phyloP scores from a whole-genome alignment of 805 yeast genomes.

The Nadsonia fulvescens region DNA sequence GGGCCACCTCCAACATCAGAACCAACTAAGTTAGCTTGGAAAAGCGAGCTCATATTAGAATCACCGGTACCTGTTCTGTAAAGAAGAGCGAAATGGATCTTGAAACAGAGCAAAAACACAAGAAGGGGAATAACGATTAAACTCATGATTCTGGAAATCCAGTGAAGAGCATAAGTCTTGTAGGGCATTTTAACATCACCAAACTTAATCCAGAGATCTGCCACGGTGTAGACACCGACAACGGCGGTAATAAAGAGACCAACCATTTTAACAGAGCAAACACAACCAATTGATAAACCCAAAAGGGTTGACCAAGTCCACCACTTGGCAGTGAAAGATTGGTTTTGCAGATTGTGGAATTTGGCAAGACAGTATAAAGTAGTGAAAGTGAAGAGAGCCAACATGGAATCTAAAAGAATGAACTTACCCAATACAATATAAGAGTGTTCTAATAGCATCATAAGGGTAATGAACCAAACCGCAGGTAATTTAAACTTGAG shows the following conservation, averaged over 20 bases:
- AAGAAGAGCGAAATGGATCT: constrained; percentile 60
- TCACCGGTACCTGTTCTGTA: constrained; percentile 84
- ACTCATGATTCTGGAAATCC: constrained; percentile 48
- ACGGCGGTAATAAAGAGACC: constrained; percentile 79
- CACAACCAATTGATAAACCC: constrained; percentile 77
- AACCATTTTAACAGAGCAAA: constrained; percentile 89
- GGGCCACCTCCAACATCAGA: constrained; percentile 51
- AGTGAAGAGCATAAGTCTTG: constrained; percentile 30
- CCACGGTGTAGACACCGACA: constrained; percentile 78
- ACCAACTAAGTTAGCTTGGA: constrained; percentile 71
- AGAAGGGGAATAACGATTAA: constrained; percentile 55
- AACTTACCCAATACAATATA: constrained; percentile 77
- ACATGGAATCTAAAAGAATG: constrained; percentile 80
- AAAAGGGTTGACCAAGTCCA: constrained; percentile 82
- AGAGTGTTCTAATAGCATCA: constrained; percentile 60
- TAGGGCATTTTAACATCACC: constrained; percentile 33
- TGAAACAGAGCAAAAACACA: constrained; percentile 58
- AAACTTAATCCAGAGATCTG: constrained; percentile 70
- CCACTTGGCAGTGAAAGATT: constrained; percentile 69
- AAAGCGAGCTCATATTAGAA: constrained; percentile 71
- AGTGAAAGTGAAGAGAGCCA: constrained; percentile 74
- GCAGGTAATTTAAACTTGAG: constrained; percentile 56
- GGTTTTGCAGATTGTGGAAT: constrained; percentile 40
- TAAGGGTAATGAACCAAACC: constrained; percentile 60
- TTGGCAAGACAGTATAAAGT: constrained; percentile 57